Evolutionary conservation across 2,329 filamentous ascomycete species (phyloP), one percentile per base, ranked within the genome.

Genomic region (Pseudocercospora eumusae): DNA sequence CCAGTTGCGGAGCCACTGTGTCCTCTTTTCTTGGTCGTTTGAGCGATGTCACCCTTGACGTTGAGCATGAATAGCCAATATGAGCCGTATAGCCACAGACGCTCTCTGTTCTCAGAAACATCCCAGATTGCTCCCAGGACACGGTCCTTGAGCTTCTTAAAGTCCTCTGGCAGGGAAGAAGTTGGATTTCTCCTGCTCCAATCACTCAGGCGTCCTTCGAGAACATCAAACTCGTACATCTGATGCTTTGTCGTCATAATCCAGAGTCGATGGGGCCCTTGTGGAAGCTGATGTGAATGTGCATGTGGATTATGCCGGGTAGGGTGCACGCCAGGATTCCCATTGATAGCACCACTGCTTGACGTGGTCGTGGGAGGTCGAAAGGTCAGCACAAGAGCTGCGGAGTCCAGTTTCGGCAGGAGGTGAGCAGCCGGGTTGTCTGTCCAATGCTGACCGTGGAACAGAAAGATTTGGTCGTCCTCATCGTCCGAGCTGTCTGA

Each of bases 41-140:
- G 20, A 28, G 44, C 10, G 54, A 95, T 83, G 74, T 96, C 89
- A 70, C 84, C 84, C 20, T 85, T 84, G 28, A 96, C 79, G 74
- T 98, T 92, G 63, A 99, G 86, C 93, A 98, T 98, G 79, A 91
- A 92, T 23, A 99, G 77, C 83, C 92, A 98, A 0, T 85, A 88
- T 44, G 86, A 85, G 6, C 93, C 93, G 71, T 96, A 97, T 20
- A 98, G 78, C 92, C 93, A 98, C 7, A 93, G 77, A 13, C 93
- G 85, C 52, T 86, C 80, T n/a, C 78, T 78, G 7, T 68, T 67
- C 27, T 74, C 72, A 10, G 54, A 69, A 0, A 88, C 81, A 72
- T 96, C 90, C 93, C 93, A 98, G 42, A 96, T 76, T 25, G 88
- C 87, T 3, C 92, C 93, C 80, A 93, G 93, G 58, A 89, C 89